Percentiles rank a stretch among this genome's conserved stretches.
Conservation (phyloP, 352 stramenopile genomes). For the Globisporangium iwayamae region DNA sequence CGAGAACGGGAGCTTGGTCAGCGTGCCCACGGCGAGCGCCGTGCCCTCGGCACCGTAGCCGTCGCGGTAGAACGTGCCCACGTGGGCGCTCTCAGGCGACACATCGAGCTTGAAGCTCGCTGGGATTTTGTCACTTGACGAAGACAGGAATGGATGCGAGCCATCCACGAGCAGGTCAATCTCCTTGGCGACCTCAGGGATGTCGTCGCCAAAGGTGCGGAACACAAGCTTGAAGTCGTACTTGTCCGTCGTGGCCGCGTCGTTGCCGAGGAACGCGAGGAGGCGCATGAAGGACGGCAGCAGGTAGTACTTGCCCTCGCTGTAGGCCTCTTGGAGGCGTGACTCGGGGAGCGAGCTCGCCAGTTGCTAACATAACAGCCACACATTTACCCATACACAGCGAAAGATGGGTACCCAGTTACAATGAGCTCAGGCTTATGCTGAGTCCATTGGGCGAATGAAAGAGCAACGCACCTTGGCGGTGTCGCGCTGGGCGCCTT, state of each 20-base stretch:
- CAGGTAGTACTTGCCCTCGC: constrained; percentile 75
- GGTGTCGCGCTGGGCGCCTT: constrained; percentile 36
- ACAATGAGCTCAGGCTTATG: not conserved
- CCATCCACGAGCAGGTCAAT: constrained; percentile 64
- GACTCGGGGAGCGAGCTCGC: constrained; percentile 42
- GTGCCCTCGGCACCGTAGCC: constrained; percentile 53
- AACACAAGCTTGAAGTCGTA: constrained; percentile 65
- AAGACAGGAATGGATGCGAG: constrained; percentile 39
- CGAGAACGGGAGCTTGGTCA: constrained; percentile 58
- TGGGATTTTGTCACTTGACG: constrained; percentile 30
- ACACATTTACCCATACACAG: not conserved
- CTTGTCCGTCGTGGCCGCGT: constrained; percentile 17
- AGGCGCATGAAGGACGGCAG: constrained; percentile 80
- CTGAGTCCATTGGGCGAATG: not conserved
- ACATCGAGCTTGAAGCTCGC: constrained; percentile 45
- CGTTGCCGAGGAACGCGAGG: constrained; percentile 39
- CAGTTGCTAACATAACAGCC: constrained; percentile 14
- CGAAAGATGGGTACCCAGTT: not conserved
- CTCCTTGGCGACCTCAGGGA: constrained; percentile 69
- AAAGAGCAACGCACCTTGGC: constrained; percentile 28
- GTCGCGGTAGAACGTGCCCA: constrained; percentile 77
- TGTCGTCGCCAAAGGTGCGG: constrained; percentile 80
- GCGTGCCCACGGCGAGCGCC: constrained; percentile 53
- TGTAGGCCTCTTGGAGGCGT: constrained; percentile 63
- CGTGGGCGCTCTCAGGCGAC: constrained; percentile 20